phyloP scores from a whole-genome alignment of 495 filamentous ascomycete species.

The Hypoxylon lienhwacheense region DNA sequence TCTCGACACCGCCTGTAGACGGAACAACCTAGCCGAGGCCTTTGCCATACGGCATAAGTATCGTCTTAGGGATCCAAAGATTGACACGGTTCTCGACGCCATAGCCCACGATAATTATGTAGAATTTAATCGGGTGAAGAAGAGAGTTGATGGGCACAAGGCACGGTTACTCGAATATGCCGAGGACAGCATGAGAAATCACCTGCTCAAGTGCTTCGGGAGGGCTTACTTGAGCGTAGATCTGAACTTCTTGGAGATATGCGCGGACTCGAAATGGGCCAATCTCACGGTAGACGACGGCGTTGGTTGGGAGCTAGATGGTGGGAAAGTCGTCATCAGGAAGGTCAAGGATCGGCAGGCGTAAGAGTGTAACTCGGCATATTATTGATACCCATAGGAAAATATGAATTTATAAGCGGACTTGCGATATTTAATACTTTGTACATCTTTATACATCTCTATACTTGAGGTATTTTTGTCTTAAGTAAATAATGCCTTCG shows the following conservation, averaged over 20 bases:
- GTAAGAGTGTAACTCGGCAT: background rate
- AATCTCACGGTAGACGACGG: constrained; percentile 64
- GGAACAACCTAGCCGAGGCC: constrained; percentile 72
- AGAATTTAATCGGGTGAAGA: constrained; percentile 70
- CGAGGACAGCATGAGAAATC: constrained; percentile 65
- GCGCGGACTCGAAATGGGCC: constrained; percentile 66
- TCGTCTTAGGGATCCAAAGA: constrained; percentile 58
- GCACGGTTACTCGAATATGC: constrained; percentile 78
- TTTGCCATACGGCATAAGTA: constrained; percentile 62
- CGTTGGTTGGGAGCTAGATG: constrained; percentile 79
- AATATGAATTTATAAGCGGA: constrained; percentile 13
- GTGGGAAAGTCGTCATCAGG: constrained; percentile 69
- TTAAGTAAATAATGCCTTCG: too few relatives aligned
- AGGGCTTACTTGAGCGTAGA: constrained; percentile 76
- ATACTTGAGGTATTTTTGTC: too few relatives aligned
- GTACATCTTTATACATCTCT: background rate
- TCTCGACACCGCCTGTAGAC: constrained; percentile 84
- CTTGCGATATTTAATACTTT: background rate
- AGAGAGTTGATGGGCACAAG: constrained; percentile 73
- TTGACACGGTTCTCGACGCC: constrained; percentile 68
- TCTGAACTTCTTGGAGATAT: constrained; percentile 62
- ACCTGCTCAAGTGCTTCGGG: constrained; percentile 81
- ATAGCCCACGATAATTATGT: constrained; percentile 82
- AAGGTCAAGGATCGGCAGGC: constrained; percentile 47
- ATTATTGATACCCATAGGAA: constrained; percentile 37